Base-by-base conservation (phyloP, 176 grass and related monocot genomes). In the Alloteropsis semialata region DNA sequence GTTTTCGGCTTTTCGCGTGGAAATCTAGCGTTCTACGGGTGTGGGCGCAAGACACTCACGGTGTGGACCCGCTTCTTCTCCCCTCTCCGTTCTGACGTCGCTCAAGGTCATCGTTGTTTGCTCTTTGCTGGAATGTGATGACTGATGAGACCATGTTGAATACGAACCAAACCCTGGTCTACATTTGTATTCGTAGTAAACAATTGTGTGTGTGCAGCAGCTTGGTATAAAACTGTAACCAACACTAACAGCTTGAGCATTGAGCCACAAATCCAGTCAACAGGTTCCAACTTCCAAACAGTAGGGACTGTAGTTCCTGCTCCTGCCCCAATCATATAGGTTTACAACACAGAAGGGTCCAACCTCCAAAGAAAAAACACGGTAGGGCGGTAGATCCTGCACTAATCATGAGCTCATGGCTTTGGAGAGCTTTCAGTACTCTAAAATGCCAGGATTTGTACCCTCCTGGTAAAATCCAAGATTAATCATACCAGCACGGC, bases 1-100 rank as follows among this genome's bases (percentile, higher is more conserved):
- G 38, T 73, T 82, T 84, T 85, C n/a, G 56, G 36, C 30, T 73
- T 82, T 84, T 85, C n/a, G 70, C 59, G 24, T 42, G 30, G 30
- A 79, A 56, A 44, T 72, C 43, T n/a, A 15, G 32, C 11, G 19
- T 21, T 13, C 48, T 38, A 7, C 2, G 12, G 33, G 18, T 27
- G 5, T 27, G 33, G 11, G n/a, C 1, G 8, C 34, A 24, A 19
- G 6, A 34, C 7, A 8, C 69, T 75, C 60, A 61, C 76, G 25
- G 32, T 6, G 8, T 1, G 25, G 76, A 44, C 29, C 62, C 61
- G 51, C 5, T 1, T 50, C 2, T 16, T 0, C 24, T 13, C 13
- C 4, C 4, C 5, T 43, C n/a, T 51, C 33, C 11, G 2, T n/a
- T 64, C 30, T 16, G 16, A 16, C 15, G 16, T 49, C 16, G 46